These are phyloP conservation scores for Penstemon barbatus DNA, from an alignment of 257 asterid genomes.

Conservation along the genomic window DNA sequence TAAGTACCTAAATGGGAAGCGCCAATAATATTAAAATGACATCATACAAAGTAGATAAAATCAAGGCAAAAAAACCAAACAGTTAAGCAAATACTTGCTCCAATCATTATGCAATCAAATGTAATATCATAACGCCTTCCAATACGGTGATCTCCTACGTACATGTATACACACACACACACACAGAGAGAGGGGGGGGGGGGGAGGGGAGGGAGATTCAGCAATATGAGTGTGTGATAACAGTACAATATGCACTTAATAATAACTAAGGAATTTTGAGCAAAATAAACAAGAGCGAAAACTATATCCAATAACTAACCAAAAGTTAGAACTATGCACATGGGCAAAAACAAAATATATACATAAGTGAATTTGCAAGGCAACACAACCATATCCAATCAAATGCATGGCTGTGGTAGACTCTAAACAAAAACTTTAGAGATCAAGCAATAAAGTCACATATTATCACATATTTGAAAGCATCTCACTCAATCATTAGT, in stretches of 20 bases:
- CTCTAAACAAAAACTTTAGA: neutral
- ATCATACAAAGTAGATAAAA: neutral
- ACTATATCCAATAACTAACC: neutral
- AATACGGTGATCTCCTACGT: no score
- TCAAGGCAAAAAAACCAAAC: neutral
- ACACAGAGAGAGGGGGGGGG: no score
- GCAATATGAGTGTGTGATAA: no score
- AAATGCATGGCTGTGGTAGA: neutral
- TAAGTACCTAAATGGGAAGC: constrained; percentile 47
- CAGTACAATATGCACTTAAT: neutral
- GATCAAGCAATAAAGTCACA: neutral
- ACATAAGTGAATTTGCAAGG: neutral
- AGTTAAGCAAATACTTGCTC: no score
- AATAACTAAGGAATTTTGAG: no score
- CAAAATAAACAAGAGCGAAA: no score
- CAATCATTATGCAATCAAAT: no score
- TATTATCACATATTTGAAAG: neutral
- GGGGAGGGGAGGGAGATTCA: no score
- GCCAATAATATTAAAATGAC: constrained; percentile 25
- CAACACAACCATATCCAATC: neutral
- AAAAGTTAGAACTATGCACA: no score
- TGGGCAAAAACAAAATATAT: neutral
- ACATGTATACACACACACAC: no score
- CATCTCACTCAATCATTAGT: constrained; percentile 14
- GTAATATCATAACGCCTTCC: no score